Base-by-base conservation (phyloP, 345 rosid genomes). In the Eucalyptus cloeziana region DNA sequence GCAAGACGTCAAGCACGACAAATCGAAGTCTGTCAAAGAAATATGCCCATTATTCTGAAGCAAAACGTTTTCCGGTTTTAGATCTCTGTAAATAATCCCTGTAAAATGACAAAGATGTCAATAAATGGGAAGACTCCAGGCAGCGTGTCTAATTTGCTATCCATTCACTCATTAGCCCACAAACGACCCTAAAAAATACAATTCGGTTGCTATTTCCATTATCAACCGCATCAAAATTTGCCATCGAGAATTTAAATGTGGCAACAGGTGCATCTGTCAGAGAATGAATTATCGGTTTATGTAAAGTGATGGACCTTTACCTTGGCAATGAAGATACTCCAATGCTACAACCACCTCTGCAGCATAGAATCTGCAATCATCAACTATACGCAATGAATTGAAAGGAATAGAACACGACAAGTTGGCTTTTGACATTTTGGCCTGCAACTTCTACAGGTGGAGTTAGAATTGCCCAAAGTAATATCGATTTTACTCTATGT, bases 261-360 rank as follows among this genome's bases (percentile, higher is more conserved):
- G 76, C 76, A 64, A 64, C 76, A 64, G 76, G 30, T 76, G 85
- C 47, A 76, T 40, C 83, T 76, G 85, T 44, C 47, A 4, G 47
- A 76, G 4, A 76, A 76, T 37, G 47, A 37, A 76, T 37, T 37
- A 45, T 71, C 4, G 24, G 25, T 10, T 37, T 24, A 76, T 21
- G 49, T 33, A 86, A 13, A 49, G 50, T 58, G 56, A 49, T 79
- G 81, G 54, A 81, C 87, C 33, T 90, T 88, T 93, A 94, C 99
- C 99, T 96, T 96, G 99, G 87, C 96, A 97, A 91, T 97, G 99
- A 93, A 97, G 99, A 91, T 96, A 97, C 93, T 96, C 99, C 91
- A 97, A 92, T 89, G 99, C 97, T 89, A 97, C 93, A 67, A 97
- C 91, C 37, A 97, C 99, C 90, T 97, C 96, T 19, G 97, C 98